phyloP scores from a whole-genome alignment of 192 early-diverging fungal species.

The Coemansia aciculifera region DNA sequence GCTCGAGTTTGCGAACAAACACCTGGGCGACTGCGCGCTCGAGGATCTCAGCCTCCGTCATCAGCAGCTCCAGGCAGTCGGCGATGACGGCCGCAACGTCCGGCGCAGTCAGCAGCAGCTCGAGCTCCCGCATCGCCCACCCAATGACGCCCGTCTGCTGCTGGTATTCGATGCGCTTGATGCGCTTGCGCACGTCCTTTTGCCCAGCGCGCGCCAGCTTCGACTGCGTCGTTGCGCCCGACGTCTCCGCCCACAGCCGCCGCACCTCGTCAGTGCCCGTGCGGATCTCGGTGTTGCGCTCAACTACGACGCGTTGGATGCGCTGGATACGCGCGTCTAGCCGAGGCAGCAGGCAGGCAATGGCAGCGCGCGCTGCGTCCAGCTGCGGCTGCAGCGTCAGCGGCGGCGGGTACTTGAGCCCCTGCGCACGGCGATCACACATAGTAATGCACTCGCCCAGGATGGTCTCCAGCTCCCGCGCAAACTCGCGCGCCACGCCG shows the following conservation, averaged over 20 bases:
- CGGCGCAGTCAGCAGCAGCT: conserved; percentile 58
- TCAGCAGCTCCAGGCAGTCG: conserved; percentile 66
- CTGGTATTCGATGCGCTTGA: conserved; percentile 64
- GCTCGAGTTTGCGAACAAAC: conserved; percentile 63
- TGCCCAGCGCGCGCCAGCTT: conserved; percentile 62
- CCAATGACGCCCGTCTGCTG: conserved; percentile 61
- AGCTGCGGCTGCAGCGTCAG: conserved; percentile 52
- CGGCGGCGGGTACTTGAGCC: conserved; percentile 54
- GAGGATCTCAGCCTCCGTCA: conserved; percentile 73
- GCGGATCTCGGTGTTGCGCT: conserved; percentile 55
- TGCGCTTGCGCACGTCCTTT: conserved; percentile 68
- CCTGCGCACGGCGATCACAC: conserved; percentile 56
- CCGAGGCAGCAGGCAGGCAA: conserved; percentile 42
- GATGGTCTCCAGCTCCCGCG: conserved; percentile 56
- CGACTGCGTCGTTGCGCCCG: conserved; percentile 55
- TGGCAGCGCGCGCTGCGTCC: conserved; percentile 36
- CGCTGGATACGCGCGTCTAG: conserved; percentile 46
- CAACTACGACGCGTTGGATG: conserved; percentile 45
- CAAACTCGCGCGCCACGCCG: conserved; percentile 58
- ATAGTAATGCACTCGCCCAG: conserved; percentile 57
- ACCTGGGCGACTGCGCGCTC: conserved; percentile 62
- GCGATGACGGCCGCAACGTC: conserved; percentile 60
- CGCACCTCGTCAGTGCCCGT: conserved; percentile 38
- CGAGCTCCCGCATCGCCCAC: conserved; percentile 60
- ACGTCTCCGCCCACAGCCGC: conserved; percentile 43